phyloP scores from a whole-genome alignment of 192 early-diverging fungal genomes.

The Coemansia sp. region DNA sequence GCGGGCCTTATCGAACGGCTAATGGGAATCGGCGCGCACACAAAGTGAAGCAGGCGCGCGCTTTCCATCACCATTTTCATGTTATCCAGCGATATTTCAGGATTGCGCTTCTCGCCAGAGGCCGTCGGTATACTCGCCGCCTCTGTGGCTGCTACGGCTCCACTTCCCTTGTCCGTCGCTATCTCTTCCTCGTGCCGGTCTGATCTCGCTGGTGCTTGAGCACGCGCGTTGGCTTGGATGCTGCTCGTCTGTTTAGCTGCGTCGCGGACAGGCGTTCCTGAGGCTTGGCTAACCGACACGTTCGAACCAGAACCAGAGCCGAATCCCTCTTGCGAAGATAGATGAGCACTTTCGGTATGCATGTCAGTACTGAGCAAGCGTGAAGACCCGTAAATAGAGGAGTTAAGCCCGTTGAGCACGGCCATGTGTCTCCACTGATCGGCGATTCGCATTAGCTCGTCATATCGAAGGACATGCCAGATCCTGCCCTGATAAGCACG shows the following conservation, averaged over 20 bases:
- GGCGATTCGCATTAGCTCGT: constrained; percentile 56
- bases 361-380: constrained; percentile 14
- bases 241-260: neutral
- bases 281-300: neutral
- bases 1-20: constrained; percentile 35
- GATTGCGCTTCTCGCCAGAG: neutral
- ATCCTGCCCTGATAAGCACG: constrained; percentile 52
- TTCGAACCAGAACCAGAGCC: constrained; percentile 1
- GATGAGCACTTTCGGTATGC: constrained; percentile 1
- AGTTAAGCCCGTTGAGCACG: constrained; percentile 19
- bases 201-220: constrained; percentile 32
- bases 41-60: constrained; percentile 52
- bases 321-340: constrained; percentile 7
- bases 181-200: constrained; percentile 11
- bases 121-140: neutral
- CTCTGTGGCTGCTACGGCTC: neutral
- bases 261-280: neutral
- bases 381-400: constrained; percentile 7
- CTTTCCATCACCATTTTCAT: constrained; percentile 51
- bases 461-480: constrained; percentile 50
- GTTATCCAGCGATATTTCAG: constrained; percentile 41
- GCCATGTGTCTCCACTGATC: constrained; percentile 54
- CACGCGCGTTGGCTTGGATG: constrained; percentile 3
- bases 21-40: constrained; percentile 51
- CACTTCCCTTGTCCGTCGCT: neutral